Base-by-base conservation (phyloP, 202 grass and related monocot species). In the Elaeis oleifera region DNA sequence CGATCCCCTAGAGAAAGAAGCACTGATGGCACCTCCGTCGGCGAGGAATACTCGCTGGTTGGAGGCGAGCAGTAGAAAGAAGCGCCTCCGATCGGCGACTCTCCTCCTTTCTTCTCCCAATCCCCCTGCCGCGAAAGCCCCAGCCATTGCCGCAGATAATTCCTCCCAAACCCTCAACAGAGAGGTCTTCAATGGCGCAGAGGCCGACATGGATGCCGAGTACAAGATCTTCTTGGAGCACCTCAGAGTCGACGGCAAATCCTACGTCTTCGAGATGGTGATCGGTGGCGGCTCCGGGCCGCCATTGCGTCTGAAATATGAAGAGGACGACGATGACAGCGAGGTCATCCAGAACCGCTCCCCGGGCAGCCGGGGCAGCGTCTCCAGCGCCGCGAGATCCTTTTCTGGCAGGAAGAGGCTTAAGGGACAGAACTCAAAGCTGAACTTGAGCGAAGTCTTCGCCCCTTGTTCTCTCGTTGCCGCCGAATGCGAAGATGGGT, bases 161-260 rank as follows among this genome's bases (percentile, higher is more conserved):
- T 27, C 16, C 25, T 9, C 50, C 9, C 8, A 13, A 8, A 2
- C 36, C 36, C 36, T 44, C 36, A 9, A 44, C 0, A 8, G 8
- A 13, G 36, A 44, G 36, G 7, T 44, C 36, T 44, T 44, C 15
- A 8, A 27, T 17, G 15, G 9, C 16, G 51, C 17, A 23, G 23
- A 17, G 18, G 24, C 52, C 24, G 58, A 54, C 26, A 4, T 32
- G 25, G 87, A 96, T 68, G 54, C 73, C 9, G 78, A 88, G 4
- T 90, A 85, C 60, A 56, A 77, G 49, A 72, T 82, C 56, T 96
- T 86, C 81, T 73, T 96, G 64, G 50, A 62, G 48, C 63, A 78
- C 80, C 24, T 89, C 13, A 61, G 61, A 54, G 21, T 74, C 32
- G 66, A 84, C 5, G 83, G 72, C 23, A 58, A 85, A 8, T 82